Evolutionary conservation across 352 stramenopile species (phyloP).

Genomic region (Blastocystis hominis): DNA sequence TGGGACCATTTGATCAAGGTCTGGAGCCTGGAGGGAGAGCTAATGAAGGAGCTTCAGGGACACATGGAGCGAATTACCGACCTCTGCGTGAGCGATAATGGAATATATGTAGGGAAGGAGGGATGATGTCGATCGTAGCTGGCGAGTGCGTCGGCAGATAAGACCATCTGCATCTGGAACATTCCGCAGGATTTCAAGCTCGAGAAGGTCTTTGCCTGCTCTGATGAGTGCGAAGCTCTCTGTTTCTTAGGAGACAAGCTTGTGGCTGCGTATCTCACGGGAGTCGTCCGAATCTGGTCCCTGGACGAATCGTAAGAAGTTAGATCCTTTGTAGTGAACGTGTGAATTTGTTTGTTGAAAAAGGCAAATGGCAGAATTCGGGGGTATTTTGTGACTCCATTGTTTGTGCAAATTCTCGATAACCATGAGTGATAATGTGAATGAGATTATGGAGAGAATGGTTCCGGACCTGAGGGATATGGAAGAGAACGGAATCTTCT

Average conservation of each 20-base stretch:
- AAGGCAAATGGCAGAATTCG: neutral
- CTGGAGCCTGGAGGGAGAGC: neutral
- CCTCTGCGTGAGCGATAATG: constrained; percentile 28
- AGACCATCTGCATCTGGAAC: constrained; percentile 1
- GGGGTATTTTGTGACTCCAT: neutral
- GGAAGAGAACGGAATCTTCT: constrained; percentile 51
- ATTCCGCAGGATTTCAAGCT: neutral
- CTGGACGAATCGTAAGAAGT: neutral
- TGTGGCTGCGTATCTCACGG: neutral
- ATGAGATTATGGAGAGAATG: constrained; percentile 55
- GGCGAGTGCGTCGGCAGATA: constrained; percentile 5
- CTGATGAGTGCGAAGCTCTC: constrained; percentile 14
- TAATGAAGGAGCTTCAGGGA: neutral
- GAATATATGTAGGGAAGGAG: neutral
- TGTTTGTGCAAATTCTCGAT: neutral
- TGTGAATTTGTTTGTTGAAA: constrained; percentile 9
- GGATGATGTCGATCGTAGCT: neutral
- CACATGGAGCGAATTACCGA: constrained; percentile 39
- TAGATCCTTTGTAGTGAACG: neutral
- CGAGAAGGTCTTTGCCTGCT: neutral
- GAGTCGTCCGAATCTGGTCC: constrained; percentile 51
- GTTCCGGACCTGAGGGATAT: constrained; percentile 26
- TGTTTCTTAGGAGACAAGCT: neutral
- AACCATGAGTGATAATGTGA: constrained; percentile 51
- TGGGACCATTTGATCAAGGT: constrained; percentile 48